Evolutionary conservation across 139 green algal genomes (phyloP).

Genomic region (Picochlorum sp.): DNA sequence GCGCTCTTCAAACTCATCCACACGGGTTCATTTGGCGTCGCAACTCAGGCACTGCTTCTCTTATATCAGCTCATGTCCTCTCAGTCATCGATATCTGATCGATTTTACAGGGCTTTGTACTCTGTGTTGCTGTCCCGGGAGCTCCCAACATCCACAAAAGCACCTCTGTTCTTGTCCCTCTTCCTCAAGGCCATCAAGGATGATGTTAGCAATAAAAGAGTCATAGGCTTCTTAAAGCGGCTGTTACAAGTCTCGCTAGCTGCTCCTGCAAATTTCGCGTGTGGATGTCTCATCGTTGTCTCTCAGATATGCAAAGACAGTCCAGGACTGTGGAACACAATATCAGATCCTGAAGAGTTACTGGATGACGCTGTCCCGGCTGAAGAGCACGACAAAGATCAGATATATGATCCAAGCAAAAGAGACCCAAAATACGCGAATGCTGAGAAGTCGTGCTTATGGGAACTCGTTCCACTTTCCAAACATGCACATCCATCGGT

Average conservation of each 20-base stretch:
- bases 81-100: constrained; percentile 54
- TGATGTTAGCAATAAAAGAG: constrained; percentile 59
- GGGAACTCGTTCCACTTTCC: constrained; percentile 79
- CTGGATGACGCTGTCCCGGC: constrained; percentile 47
- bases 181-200: constrained; percentile 75
- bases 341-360: constrained; percentile 72
- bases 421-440: constrained; percentile 63
- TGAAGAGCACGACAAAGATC: constrained; percentile 49
- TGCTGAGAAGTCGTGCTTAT: constrained; percentile 72
- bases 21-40: constrained; percentile 66
- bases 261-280: constrained; percentile 66
- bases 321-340: constrained; percentile 63
- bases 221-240: constrained; percentile 83
- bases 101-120: constrained; percentile 91
- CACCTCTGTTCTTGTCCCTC: constrained; percentile 77
- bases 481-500: constrained; percentile 82
- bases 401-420: constrained; percentile 76
- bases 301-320: constrained; percentile 60
- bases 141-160: constrained; percentile 40
- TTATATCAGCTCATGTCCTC: constrained; percentile 75
- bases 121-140: constrained; percentile 51
- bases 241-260: constrained; percentile 76
- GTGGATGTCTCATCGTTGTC: constrained; percentile 76
- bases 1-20: constrained; percentile 86
- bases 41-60: constrained; percentile 82